Evolutionary conservation across 106 monocot species (phyloP), one percentile per base, ranked within the genome.

Genomic region (Chionographis japonica): DNA sequence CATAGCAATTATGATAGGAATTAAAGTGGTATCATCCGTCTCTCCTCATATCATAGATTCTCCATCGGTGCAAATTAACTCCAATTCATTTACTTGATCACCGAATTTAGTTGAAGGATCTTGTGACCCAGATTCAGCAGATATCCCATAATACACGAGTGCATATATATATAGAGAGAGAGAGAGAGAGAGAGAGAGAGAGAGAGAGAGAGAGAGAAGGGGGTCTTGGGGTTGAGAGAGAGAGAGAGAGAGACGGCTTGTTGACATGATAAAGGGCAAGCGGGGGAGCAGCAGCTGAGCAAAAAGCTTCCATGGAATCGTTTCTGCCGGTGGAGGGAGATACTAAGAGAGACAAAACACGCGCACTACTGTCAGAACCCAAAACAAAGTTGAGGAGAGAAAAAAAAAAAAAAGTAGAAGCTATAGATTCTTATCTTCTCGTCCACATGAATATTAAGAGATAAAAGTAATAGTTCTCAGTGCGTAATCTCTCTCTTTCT

Each of bases 301-400:
- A 72, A 61, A 76, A 63, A 61, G 77, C 67, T 78, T 67, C 40
- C 68, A 54, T 41, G 67, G 64, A 69, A 39, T 61, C 76, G 72
- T 19, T 66, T 37, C 39, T 77, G 66, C 76, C 52, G 79, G 70
- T 57, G 59, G 66, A 67, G 56, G 18, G 68, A 58, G 56, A 65
- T 50, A 17, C n/a, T 16, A 37, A 37, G 41, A 62, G 41, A 65
- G 46, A 67, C 75, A 81, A 79, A 79, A 76, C 79, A 85, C 68
- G 75, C 80, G 75, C 63, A 65, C 79, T 61, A 60, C 37, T 77
- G 79, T 85, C 74, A 72, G 83, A 80, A 42, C 2, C 37, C 53
- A 62, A 52, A 54, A 76, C 58, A 58, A 77, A 86, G 67, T 17
- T 61, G 50, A 63, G 52, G 37, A 15, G 7, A 57, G 11, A 37